Evolutionary conservation across 2,329 filamentous ascomycete species (phyloP).

Genomic region (Fusarium sororula): DNA sequence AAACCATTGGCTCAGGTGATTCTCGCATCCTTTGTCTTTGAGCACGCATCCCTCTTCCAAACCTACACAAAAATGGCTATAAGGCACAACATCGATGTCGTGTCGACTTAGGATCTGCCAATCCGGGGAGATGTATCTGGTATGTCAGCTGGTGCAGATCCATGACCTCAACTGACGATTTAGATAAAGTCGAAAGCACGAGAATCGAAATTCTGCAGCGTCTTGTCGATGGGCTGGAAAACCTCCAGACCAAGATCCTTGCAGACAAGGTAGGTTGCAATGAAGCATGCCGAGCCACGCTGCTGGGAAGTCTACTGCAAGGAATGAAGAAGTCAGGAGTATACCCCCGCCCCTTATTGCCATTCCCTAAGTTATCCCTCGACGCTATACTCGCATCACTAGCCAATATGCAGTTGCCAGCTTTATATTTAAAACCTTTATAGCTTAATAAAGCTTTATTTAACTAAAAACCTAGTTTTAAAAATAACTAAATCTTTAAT

Average conservation of each 20-base stretch:
- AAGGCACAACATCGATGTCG: accelerated
- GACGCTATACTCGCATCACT: neutral
- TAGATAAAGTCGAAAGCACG: neutral
- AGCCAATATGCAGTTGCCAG: neutral
- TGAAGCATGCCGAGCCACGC: too few species aligned
- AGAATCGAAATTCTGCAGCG: neutral
- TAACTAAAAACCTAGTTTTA: too few species aligned
- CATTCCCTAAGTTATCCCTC: neutral
- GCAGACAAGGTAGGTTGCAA: too few species aligned
- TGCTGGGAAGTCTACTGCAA: accelerated
- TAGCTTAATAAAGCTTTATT: too few species aligned
- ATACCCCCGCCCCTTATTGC: accelerated
- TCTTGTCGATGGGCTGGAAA: accelerated
- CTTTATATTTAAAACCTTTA: too few species aligned
- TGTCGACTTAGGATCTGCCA: neutral
- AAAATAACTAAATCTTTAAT: too few species aligned
- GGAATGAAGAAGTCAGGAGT: accelerated
- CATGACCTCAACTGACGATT: neutral
- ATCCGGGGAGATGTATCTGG: neutral
- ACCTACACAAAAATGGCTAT: too few species aligned
- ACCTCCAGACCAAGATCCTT: accelerated
- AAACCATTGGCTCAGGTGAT: too few species aligned
- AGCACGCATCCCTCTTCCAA: too few species aligned
- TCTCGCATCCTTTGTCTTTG: too few species aligned
- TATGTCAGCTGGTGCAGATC: too few species aligned